phyloP scores from a whole-genome alignment of 139 green algal species.

The Volvox reticuliferus region DNA sequence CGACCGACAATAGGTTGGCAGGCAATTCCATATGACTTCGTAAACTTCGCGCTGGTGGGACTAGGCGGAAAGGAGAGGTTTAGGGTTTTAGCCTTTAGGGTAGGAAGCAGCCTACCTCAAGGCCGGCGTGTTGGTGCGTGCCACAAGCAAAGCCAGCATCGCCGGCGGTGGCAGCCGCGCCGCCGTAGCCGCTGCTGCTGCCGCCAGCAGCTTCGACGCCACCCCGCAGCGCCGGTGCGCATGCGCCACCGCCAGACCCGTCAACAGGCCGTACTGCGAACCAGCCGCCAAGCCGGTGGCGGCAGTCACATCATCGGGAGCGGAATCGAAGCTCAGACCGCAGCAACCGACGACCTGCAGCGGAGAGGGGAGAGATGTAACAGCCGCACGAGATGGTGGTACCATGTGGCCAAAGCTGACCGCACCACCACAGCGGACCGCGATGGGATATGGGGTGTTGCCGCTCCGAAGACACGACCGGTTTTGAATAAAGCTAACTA shows the following conservation, averaged over 20 bases:
- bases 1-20: neutral
- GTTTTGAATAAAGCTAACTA: too few species aligned
- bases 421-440: too few species aligned
- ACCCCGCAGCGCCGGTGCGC: slow-evolving; percentile 17
- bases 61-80: too few species aligned
- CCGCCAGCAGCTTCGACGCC: neutral
- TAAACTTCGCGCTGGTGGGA: too few species aligned
- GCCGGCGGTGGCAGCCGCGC: neutral
- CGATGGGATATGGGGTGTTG: too few species aligned
- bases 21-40: neutral
- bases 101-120: too few species aligned
- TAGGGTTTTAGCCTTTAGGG: too few species aligned
- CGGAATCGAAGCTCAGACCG: neutral
- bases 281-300: neutral
- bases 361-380: neutral
- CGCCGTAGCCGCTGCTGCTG: neutral
- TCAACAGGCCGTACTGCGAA: slow-evolving; percentile 18
- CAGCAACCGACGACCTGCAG: slow-evolving; percentile 31
- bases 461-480: too few species aligned
- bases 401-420: too few species aligned
- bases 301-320: neutral
- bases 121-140: slow-evolving; percentile 20
- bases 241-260: slow-evolving; percentile 25
- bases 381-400: too few species aligned
- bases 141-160: slow-evolving; percentile 31